Conservation (phyloP, 2,329 filamentous ascomycete genomes). For the Aureobasidium sp. region DNA sequence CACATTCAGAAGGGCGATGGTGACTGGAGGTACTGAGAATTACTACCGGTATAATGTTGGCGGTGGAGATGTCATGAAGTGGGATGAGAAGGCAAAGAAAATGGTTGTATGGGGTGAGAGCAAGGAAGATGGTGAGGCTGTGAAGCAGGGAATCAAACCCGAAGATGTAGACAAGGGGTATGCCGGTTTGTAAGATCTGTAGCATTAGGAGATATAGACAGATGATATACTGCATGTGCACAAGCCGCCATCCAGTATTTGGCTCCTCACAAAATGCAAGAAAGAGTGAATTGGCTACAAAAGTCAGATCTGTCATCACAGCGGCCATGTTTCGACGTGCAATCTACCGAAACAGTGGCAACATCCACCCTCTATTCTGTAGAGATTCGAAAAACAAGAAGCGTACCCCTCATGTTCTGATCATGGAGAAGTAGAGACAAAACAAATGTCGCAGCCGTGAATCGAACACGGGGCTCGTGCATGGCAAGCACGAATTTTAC, state of each 20-base stretch:
- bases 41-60: constrained; percentile 82
- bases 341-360: not conserved
- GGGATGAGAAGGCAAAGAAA: constrained; percentile 50
- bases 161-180: constrained; percentile 8
- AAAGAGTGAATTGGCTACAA: not conserved
- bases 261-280: not conserved
- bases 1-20: constrained; percentile 64
- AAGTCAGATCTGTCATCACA: not conserved
- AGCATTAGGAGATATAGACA: not conserved
- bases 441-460: constrained; percentile 12
- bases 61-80: constrained; percentile 57
- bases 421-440: not conserved
- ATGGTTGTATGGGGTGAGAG: constrained; percentile 33
- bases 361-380: not conserved
- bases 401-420: too few relatives aligned
- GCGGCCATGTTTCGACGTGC: not conserved
- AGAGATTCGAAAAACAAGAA: not conserved
- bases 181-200: not conserved
- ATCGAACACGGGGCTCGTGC: constrained; percentile 14
- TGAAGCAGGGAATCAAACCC: not conserved
- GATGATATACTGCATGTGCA: too few relatives aligned
- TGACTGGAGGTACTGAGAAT: constrained; percentile 67
- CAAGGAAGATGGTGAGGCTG: not conserved
- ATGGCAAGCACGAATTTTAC: constrained; percentile 15
- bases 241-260: too few relatives aligned